Percentiles rank a stretch among this genome's conserved stretches.
phyloP scores from a whole-genome alignment of 1,284 basidiomycete species.

The Sporisorium scitamineum region DNA sequence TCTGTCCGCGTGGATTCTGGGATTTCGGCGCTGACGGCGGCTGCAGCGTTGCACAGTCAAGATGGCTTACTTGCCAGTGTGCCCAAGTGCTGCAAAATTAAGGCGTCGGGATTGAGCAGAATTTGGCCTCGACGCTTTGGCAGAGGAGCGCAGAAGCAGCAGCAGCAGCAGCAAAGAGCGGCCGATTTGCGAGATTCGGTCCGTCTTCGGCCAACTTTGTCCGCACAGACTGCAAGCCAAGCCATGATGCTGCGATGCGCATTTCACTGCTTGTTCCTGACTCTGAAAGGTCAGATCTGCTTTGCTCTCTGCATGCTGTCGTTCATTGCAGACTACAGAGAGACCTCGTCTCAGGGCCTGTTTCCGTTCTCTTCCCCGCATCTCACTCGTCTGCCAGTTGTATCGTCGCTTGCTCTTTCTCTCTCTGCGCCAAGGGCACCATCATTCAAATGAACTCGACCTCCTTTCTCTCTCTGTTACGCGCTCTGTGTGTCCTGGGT shows the following conservation, averaged over 20 bases:
- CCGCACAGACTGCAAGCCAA: background rate
- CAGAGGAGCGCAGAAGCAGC: no score
- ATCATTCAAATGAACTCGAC: no score
- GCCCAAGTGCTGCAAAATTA: background rate
- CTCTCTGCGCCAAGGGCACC: no score
- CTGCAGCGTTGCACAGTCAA: background rate
- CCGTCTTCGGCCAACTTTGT: slow-evolving; percentile 25
- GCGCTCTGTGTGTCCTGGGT: no score
- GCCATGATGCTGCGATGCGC: background rate
- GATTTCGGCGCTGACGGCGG: slow-evolving; percentile 1
- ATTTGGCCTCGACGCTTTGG: background rate
- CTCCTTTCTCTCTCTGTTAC: no score
- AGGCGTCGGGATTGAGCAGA: background rate
- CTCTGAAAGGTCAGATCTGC: background rate
- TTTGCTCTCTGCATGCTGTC: background rate
- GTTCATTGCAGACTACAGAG: background rate
- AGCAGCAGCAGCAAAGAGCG: no score
- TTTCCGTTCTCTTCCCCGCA: background rate
- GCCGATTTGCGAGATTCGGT: slow-evolving; percentile 8
- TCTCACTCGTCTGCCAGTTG: background rate
- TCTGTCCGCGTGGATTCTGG: slow-evolving; percentile 11
- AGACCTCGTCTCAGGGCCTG: background rate
- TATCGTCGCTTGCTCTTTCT: no score
- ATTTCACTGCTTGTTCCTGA: background rate
- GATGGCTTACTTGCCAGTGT: background rate